Base-by-base conservation (phyloP, 371 early-diverging fungal species). In the Dinochytrium kinnereticum region DNA sequence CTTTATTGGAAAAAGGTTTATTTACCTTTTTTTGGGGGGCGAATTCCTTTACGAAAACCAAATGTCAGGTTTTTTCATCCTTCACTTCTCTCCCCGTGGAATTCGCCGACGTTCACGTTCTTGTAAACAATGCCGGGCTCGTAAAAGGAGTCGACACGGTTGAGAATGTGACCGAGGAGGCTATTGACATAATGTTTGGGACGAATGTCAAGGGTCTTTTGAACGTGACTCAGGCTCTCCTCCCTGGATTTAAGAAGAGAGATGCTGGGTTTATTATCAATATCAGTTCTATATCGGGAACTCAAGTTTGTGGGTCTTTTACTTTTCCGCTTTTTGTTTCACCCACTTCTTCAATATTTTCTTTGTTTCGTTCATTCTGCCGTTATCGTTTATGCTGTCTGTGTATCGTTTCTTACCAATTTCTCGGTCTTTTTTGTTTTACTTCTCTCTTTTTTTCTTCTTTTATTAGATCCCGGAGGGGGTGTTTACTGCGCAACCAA, bases 401-500 rank as follows among this genome's bases (percentile, higher is more conserved):
- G n/a, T n/a, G n/a, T n/a, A n/a, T n/a, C n/a, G n/a, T n/a, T n/a
- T n/a, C n/a, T n/a, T n/a, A n/a, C n/a, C n/a, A n/a, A n/a, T n/a
- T n/a, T n/a, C n/a, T n/a, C n/a, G n/a, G n/a, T n/a, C n/a, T n/a
- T n/a, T n/a, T n/a, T n/a, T n/a, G n/a, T n/a, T n/a, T n/a, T n/a
- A n/a, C n/a, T n/a, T n/a, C n/a, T n/a, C n/a, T n/a, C n/a, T n/a
- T n/a, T n/a, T n/a, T 57, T 21, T 33, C 24, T 3, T 1, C 0
- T 0, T 70, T 33, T 59, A 7, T 74, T 76, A 28, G 92, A 94
- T 74, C 84, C 89, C 19, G 89, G 88, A 15, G 96, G 96, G 1
- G 91, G 93, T 44, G 85, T 96, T 36, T 96, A 98, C 79, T 95
- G 97, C 69, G 98, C 95, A 10, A 85, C 94, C 49, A 98, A 97